Evolutionary conservation across 179 eudicot genomes (phyloP).

Genomic region (Amaranthus tricolor): DNA sequence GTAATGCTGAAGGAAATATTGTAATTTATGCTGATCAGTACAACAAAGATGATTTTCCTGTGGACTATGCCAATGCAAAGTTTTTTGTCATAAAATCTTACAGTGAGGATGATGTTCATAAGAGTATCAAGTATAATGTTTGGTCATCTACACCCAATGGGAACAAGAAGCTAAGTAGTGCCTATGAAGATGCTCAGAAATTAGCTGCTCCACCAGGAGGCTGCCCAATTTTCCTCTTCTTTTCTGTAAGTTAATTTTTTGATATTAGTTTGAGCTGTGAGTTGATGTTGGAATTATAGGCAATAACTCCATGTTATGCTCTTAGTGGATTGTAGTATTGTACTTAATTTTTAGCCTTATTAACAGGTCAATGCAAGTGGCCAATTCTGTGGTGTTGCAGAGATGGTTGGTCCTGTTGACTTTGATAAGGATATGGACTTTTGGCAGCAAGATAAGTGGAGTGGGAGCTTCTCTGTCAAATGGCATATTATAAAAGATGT

Average conservation of each 20-base stretch:
- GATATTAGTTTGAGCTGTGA: background rate
- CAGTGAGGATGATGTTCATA: constrained; percentile 98
- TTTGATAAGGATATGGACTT: constrained; percentile 87
- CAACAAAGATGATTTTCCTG: constrained; percentile 64
- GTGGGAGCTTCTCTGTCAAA: constrained; percentile 90
- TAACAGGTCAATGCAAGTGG: constrained; percentile 95
- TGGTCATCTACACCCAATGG: constrained; percentile 98
- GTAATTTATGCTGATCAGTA: constrained; percentile 59
- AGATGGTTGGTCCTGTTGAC: constrained; percentile 86
- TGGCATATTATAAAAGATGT: constrained; percentile 96
- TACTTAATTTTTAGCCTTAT: background rate
- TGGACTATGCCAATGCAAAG: constrained; percentile 64
- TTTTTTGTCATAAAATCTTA: constrained; percentile 93
- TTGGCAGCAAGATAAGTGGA: constrained; percentile 99
- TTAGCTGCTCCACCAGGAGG: constrained; percentile 57
- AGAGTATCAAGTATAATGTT: constrained; percentile 87
- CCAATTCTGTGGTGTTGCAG: constrained; percentile 94
- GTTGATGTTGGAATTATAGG: background rate
- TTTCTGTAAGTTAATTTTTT: constrained; percentile 59
- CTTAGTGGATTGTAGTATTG: background rate
- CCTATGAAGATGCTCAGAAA: constrained; percentile 78
- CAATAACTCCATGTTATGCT: too few species aligned
- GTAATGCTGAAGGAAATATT: constrained; percentile 75
- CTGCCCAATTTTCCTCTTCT: constrained; percentile 84
- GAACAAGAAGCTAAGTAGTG: constrained; percentile 75